Evolutionary conservation across 352 stramenopile species (phyloP), one percentile per base, ranked within the genome.

Genomic region (Phytophthora tentaculata): DNA sequence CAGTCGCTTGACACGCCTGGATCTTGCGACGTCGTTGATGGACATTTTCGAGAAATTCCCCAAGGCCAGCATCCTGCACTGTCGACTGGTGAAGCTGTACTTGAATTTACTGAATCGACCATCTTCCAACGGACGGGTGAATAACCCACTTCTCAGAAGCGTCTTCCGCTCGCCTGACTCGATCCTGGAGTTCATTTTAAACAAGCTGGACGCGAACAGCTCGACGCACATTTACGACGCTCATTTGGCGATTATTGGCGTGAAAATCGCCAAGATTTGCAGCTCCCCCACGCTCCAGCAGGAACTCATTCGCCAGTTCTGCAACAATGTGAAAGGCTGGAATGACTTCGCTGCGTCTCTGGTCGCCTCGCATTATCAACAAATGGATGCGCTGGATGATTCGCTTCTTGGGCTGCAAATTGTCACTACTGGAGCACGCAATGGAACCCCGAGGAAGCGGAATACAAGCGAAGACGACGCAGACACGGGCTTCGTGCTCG

Each of bases 231-330:
- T 77, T 12, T 94, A 91, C 47, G 85, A 92, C 32, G 78, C 83
- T 12, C 85, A 94, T 65, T 58, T 94, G 26, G 78, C 85, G 16
- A 90, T 94, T 37, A 74, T 94, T 39, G 85, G 83, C 2, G 83
- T 94, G 4, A 92, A 92, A 32, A 92, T 94, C 57, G 81, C 89
- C 56, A 91, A 90, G 61, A 90, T 92, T 51, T 92, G 85, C 50
- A 92, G 83, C 47, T 82, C 84, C 0, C 83, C 84, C 8, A 83
- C 77, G 2, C 73, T 94, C 2, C 82, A 92, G 26, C 86, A 94
- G 56, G 84, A 94, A 63, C 65, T 94, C 2, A 88, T 94, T 55
- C 76, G 80, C 2, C 86, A 94, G 56, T 93, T 90, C 52, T 92
- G 83, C 59, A 81, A 79, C 52, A 83, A 75, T 28, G 71, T 85